Percentiles rank a stretch among this genome's conserved stretches.
Evolutionary conservation across 768 basidiomycete genomes (phyloP).

Genomic region (Psilocybe tampanensis): DNA sequence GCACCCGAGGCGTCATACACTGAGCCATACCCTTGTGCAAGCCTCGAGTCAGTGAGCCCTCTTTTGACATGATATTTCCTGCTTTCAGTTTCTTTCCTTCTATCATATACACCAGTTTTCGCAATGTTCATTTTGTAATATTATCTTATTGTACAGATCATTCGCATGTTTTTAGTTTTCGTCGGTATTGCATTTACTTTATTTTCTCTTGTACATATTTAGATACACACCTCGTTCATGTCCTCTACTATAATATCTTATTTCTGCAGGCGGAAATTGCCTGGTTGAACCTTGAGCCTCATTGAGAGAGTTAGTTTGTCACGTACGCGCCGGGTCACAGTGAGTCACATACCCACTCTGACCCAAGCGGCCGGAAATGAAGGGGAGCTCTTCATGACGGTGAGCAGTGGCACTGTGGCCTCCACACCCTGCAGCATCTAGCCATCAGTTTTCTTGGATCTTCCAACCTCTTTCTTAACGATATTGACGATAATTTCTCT

Average conservation of each 20-base stretch:
- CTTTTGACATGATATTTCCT: no score
- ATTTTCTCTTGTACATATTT: slow-evolving; percentile 2
- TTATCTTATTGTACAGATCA: slow-evolving; percentile 3
- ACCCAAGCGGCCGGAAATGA: neutral
- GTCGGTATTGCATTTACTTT: neutral
- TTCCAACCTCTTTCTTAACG: neutral
- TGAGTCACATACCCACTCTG: neutral
- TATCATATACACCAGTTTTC: no score
- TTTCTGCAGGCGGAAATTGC: neutral
- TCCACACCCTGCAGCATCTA: slow-evolving; percentile 1
- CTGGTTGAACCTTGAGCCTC: no score
- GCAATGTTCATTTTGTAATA: neutral
- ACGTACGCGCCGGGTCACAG: slow-evolving; percentile 10
- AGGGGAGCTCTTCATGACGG: slow-evolving; percentile 10
- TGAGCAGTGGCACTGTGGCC: slow-evolving; percentile 4
- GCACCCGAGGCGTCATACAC: slow-evolving; percentile 14
- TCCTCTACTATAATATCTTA: neutral
- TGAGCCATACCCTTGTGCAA: slow-evolving; percentile 8
- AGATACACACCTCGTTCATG: neutral
- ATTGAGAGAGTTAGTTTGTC: slow-evolving; percentile 10
- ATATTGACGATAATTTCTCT: neutral
- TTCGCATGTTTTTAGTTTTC: neutral
- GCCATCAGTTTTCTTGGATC: neutral
- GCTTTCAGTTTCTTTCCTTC: no score
- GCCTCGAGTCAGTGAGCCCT: neutral